phyloP scores from a whole-genome alignment of 2,329 filamentous ascomycete species.

The Penicillium psychrosexuale region DNA sequence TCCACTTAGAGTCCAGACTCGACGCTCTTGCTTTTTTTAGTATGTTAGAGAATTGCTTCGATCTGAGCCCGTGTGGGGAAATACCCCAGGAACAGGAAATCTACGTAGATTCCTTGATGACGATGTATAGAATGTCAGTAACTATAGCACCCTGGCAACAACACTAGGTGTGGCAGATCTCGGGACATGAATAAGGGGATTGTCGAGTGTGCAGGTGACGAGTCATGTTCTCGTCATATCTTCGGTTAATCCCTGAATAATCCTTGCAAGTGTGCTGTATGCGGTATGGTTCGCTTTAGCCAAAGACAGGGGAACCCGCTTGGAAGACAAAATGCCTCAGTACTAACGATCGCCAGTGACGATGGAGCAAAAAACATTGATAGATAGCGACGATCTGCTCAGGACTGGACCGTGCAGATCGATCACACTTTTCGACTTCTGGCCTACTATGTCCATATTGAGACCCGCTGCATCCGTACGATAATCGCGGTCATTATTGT shows the following conservation, averaged over 20 bases:
- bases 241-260: not conserved
- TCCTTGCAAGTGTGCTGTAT: not conserved
- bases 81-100: not conserved
- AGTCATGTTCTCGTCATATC: not conserved
- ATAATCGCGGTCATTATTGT: not conserved
- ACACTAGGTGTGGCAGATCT: not conserved
- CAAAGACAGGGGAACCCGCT: not conserved
- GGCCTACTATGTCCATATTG: too few relatives aligned
- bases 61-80: not conserved
- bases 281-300: not conserved
- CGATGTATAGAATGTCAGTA: not conserved
- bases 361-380: not conserved
- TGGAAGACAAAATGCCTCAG: not conserved
- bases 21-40: not conserved
- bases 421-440: not conserved
- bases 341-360: not conserved
- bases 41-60: not conserved
- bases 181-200: not conserved
- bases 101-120: not conserved
- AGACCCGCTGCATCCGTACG: not conserved
- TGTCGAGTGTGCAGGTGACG: not conserved
- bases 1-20: not conserved
- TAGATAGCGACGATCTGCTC: not conserved
- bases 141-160: not conserved
- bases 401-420: slow-evolving; percentile 2